A percentile compares a stretch with the other conserved stretches of the same genome.
Evolutionary conservation across 2,329 filamentous ascomycete species (phyloP).

Genomic region (Beauveria australis): DNA sequence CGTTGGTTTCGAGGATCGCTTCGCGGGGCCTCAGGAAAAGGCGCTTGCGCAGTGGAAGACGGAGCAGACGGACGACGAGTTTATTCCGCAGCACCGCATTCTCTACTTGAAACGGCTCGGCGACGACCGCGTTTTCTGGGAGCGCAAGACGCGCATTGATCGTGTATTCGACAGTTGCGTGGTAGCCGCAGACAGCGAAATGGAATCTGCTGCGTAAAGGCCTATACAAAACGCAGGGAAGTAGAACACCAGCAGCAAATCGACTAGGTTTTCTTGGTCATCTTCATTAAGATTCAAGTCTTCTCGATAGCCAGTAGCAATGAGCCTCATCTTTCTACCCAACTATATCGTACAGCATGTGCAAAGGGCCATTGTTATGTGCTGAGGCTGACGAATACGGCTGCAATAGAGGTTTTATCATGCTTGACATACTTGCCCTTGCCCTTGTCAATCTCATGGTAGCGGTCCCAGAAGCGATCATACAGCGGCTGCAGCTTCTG

Average conservation of each 20-base stretch:
- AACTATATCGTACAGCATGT: slow-evolving; percentile 1
- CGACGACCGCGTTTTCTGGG: slow-evolving; percentile 47
- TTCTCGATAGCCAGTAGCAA: background rate
- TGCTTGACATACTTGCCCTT: slow-evolving; percentile 98
- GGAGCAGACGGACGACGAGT: slow-evolving; percentile 57
- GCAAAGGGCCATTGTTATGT: slow-evolving; percentile 18
- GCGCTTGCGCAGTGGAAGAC: slow-evolving; percentile 48
- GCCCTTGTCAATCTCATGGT: slow-evolving; percentile 95
- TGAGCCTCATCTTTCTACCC: background rate
- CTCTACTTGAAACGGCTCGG: slow-evolving; percentile 50
- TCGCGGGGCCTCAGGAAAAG: slow-evolving; percentile 46
- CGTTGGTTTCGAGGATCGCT: slow-evolving; percentile 55
- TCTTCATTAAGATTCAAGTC: background rate
- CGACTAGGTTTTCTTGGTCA: background rate
- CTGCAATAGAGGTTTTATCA: slow-evolving; percentile 74
- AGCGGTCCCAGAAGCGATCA: slow-evolving; percentile 90
- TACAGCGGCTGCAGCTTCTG: slow-evolving; percentile 91
- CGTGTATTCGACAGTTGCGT: slow-evolving; percentile 49
- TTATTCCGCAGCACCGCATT: slow-evolving; percentile 57
- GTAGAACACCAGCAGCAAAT: background rate
- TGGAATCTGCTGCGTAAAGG: no score
- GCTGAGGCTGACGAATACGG: slow-evolving; percentile 47
- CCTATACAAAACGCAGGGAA: background rate
- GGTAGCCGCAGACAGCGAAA: slow-evolving; percentile 8
- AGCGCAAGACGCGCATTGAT: slow-evolving; percentile 44